These are phyloP conservation scores for Macroventuria anomochaeta DNA, from an alignment of 2,329 filamentous ascomycete species.

Conservation along the genomic window DNA sequence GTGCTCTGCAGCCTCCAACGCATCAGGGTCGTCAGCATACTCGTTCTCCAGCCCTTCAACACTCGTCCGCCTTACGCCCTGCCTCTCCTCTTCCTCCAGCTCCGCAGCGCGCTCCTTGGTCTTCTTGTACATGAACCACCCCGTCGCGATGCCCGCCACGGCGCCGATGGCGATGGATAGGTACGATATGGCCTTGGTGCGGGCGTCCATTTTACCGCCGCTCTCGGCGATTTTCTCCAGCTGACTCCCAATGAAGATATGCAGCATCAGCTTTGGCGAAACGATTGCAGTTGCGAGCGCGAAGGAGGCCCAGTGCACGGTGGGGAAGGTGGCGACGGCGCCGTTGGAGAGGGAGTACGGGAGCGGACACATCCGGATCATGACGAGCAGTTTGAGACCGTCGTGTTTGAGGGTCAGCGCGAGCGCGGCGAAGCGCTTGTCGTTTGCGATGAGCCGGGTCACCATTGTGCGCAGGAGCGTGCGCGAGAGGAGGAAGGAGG, in stretches of 20 bases:
- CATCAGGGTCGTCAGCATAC: slow-evolving; percentile 55
- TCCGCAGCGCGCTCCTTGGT: slow-evolving; percentile 58
- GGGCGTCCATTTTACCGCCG: slow-evolving; percentile 79
- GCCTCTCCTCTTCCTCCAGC: slow-evolving; percentile 56
- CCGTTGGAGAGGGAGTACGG: slow-evolving; percentile 95
- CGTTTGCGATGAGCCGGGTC: slow-evolving; percentile 76
- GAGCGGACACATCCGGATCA: slow-evolving; percentile 90
- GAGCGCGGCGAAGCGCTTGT: slow-evolving; percentile 87
- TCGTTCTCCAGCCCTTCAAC: slow-evolving; percentile 48
- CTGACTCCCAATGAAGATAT: slow-evolving; percentile 88
- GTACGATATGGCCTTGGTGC: slow-evolving; percentile 84
- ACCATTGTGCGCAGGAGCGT: slow-evolving; percentile 82
- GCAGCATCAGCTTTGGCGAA: slow-evolving; percentile 85
- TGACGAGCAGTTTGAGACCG: slow-evolving; percentile 84
- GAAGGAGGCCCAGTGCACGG: slow-evolving; percentile 77
- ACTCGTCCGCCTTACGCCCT: slow-evolving; percentile 40
- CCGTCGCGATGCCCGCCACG: slow-evolving; percentile 74
- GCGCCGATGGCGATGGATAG: slow-evolving; percentile 76
- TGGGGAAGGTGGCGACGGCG: slow-evolving; percentile 91
- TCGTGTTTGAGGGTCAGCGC: slow-evolving; percentile 88
- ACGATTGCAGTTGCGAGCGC: slow-evolving; percentile 81
- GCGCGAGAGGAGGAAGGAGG: slow-evolving; percentile 80
- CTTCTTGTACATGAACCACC: slow-evolving; percentile 81
- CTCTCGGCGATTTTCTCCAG: slow-evolving; percentile 83
- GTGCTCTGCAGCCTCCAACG: slow-evolving; percentile 47